Evolutionary conservation across 2,329 filamentous ascomycete genomes (phyloP), one percentile per base, ranked within the genome.

Genomic region (Zasmidium cellare): DNA sequence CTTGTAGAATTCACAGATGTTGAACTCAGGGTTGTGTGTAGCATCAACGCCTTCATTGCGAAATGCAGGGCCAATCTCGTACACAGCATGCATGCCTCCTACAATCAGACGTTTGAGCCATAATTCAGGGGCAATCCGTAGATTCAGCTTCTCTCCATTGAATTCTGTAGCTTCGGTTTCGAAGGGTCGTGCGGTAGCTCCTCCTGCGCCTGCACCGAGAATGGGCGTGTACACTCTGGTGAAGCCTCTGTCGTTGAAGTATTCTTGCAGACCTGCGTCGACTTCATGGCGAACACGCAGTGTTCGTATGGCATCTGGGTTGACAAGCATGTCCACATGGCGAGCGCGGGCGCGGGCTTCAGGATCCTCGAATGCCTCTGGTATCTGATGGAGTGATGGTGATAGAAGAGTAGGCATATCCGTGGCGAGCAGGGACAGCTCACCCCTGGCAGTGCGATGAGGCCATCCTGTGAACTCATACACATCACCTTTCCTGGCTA

Each of bases 11-110:
- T 99, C 94, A 79, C 93, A 97, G 59, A 91, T 97, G 46, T 90
- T 94, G 76, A 97, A 99, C 72, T 99, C 94, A 0, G 94, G 93
- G 71, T 99, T 99, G 73, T 99, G 94, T 0, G 91, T 96, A 25
- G 84, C 84, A 73, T 97, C 92, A 35, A 96, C 75, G 1, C 83
- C 82, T 77, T 99, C 94, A 72, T 99, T 99, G 46, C 94, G 86
- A 75, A 99, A 99, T 12, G 87, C 87, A 2, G 91, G 88, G 0
- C 94, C 94, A 63, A 99, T 92, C 75, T 99, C 94, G 70, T 96
- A 99, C 23, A 99, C 86, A 61, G 82, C 87, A 67, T 96, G 89
- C 60, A 97, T 86, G 2, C 92, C 93, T 51, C 92, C 93, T 18
- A 97, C 84, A 1, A 97, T 86, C 47, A 99, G 80, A 9, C 94